Conservation (phyloP, 106 monocot species). For the Xerophyta viscosa region DNA sequence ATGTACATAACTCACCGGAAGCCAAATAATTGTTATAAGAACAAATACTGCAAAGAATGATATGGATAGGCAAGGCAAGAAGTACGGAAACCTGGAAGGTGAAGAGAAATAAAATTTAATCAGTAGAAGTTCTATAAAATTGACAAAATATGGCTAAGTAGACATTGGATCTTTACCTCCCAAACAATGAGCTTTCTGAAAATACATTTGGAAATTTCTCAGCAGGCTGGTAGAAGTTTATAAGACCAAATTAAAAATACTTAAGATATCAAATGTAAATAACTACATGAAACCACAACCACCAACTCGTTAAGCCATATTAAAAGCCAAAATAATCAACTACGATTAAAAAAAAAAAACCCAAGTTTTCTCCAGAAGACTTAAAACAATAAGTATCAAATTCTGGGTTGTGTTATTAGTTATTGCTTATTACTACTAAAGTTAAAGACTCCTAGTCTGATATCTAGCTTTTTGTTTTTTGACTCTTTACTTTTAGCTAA, state of each 20-base stretch:
- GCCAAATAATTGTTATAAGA: constrained; percentile 28
- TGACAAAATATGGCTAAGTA: not conserved
- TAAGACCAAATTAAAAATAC: not conserved
- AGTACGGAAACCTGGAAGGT: constrained; percentile 60
- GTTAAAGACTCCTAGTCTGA: too few relatives aligned
- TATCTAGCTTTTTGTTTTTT: too few relatives aligned
- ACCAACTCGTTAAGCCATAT: too few relatives aligned
- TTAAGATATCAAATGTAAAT: too few relatives aligned
- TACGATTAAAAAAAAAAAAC: too few relatives aligned
- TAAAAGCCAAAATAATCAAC: too few relatives aligned
- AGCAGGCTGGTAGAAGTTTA: constrained; percentile 54
- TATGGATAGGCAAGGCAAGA: constrained; percentile 42
- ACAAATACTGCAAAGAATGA: constrained; percentile 44
- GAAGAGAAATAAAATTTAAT: not conserved
- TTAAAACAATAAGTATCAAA: too few relatives aligned
- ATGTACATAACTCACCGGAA: constrained; percentile 52
- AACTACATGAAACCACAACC: too few relatives aligned
- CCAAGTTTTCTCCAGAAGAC: too few relatives aligned
- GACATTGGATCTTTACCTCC: constrained; percentile 59
- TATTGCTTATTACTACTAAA: too few relatives aligned
- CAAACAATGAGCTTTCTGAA: constrained; percentile 49
- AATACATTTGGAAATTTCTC: constrained; percentile 67
- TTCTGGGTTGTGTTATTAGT: too few relatives aligned
- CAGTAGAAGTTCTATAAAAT: not conserved
- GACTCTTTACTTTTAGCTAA: too few relatives aligned